Conservation (phyloP, 1,139 yeast genomes). For the Candida glucosophila region DNA sequence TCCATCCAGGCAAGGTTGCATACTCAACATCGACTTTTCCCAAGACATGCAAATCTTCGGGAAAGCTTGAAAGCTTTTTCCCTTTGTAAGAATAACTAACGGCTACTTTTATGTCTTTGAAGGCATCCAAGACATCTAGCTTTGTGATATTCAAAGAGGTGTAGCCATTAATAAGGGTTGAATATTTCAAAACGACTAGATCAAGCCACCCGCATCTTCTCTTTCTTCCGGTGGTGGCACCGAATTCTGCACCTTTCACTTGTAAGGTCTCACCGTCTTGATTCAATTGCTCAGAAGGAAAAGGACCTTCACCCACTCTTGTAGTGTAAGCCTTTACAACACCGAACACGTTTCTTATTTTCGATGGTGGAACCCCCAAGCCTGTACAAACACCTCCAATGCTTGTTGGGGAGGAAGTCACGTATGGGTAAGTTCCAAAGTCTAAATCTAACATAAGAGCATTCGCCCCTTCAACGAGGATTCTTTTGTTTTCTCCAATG, state of each 20-base stretch:
- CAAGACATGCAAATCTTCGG: slow-evolving; percentile 77
- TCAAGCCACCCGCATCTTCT: slow-evolving; percentile 99
- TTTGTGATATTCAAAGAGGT: slow-evolving; percentile 91
- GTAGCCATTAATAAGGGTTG: slow-evolving; percentile 87
- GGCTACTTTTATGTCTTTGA: slow-evolving; percentile 82
- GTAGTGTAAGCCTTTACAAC: slow-evolving; percentile 98
- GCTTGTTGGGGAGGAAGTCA: slow-evolving; percentile 91
- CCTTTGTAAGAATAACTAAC: slow-evolving; percentile 77
- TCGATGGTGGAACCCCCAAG: slow-evolving; percentile 84
- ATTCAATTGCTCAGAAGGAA: slow-evolving; percentile 96
- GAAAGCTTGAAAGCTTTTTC: slow-evolving; percentile 67
- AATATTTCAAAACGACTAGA: slow-evolving; percentile 86
- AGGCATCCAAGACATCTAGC: slow-evolving; percentile 85
- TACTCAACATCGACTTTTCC: slow-evolving; percentile 89
- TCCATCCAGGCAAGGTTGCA: slow-evolving; percentile 92
- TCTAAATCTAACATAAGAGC: slow-evolving; percentile 97
- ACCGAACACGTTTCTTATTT: slow-evolving; percentile 77
- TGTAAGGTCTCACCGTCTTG: slow-evolving; percentile 82
- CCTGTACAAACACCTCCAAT: slow-evolving; percentile 99
- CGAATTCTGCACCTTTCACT: slow-evolving; percentile 87
- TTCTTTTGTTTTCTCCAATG: slow-evolving; percentile 66
- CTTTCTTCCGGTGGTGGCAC: slow-evolving; percentile 98
- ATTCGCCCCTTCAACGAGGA: slow-evolving; percentile 95
- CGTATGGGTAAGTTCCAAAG: slow-evolving; percentile 97
- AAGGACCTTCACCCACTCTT: slow-evolving; percentile 98